Conservation (phyloP, 345 rosid species). For the Hirschfeldia incana region DNA sequence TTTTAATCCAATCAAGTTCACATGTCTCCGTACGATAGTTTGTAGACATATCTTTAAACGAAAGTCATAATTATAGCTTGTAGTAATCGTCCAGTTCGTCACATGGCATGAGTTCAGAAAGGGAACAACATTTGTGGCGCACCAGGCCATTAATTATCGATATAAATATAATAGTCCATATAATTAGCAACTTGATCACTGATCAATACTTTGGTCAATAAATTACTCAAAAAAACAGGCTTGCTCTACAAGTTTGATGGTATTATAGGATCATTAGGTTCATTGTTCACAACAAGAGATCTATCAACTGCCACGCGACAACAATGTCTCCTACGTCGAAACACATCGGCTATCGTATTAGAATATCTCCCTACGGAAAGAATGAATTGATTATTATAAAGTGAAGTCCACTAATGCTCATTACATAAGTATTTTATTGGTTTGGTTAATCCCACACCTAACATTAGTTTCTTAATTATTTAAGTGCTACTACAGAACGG, state of each 20-base stretch:
- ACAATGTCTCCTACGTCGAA: constrained; percentile 31
- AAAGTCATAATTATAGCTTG: neutral
- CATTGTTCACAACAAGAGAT: constrained; percentile 26
- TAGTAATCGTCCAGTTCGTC: constrained; percentile 28
- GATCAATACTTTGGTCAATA: neutral
- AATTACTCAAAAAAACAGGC: constrained; percentile 12
- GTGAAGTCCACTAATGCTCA: constrained; percentile 22
- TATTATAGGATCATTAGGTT: constrained; percentile 32
- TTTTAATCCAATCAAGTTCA: constrained; percentile 5
- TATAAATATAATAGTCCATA: neutral
- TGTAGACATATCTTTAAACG: neutral
- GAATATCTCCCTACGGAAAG: constrained; percentile 29
- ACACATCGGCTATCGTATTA: constrained; percentile 33
- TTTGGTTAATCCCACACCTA: constrained; percentile 26
- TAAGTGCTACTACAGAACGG: neutral
- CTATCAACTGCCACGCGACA: constrained; percentile 32
- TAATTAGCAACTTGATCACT: constrained; percentile 23
- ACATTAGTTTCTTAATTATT: neutral
- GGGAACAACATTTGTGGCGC: constrained; percentile 41
- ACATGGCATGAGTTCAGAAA: constrained; percentile 24
- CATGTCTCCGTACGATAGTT: constrained; percentile 6
- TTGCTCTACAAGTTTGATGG: constrained; percentile 32
- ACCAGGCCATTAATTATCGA: constrained; percentile 18
- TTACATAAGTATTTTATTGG: neutral
- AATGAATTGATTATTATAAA: constrained; percentile 6